Percentiles rank a stretch among this genome's conserved stretches.
Evolutionary conservation across 768 basidiomycete species (phyloP).

Genomic region (Phanerochaete carnosa): DNA sequence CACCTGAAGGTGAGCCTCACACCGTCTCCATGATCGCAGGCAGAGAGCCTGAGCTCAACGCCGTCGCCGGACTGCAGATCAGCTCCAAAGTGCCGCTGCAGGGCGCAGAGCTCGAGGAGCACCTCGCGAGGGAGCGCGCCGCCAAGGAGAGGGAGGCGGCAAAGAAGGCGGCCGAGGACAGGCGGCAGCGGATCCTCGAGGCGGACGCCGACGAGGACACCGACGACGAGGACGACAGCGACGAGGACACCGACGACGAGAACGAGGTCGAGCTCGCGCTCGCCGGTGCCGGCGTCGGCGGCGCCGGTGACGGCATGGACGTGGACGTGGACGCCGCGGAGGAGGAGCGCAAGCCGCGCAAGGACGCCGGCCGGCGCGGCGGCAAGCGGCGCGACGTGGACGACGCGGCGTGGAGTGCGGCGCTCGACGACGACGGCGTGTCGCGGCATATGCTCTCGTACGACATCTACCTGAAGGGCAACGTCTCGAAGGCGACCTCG

Average conservation of each 20-base stretch:
- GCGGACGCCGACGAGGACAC: constrained; percentile 84
- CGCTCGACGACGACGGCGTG: constrained; percentile 70
- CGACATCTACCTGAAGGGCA: constrained; percentile 97
- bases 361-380: constrained; percentile 39
- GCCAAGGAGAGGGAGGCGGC: constrained; percentile 83
- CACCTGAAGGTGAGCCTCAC: constrained; percentile 52
- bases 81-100: constrained; percentile 86
- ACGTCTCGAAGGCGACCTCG: constrained; percentile 79
- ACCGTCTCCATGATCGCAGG: neutral
- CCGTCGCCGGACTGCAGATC: constrained; percentile 49
- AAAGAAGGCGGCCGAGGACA: constrained; percentile 77
- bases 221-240: constrained; percentile 63
- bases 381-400: constrained; percentile 44
- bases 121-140: constrained; percentile 70
- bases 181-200: constrained; percentile 86
- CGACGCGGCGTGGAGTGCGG: constrained; percentile 55
- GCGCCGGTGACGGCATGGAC: neutral
- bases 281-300: too few relatives aligned
- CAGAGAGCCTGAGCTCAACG: too few relatives aligned
- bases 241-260: constrained; percentile 62
- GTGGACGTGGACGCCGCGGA: constrained; percentile 23
- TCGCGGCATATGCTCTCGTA: constrained; percentile 80
- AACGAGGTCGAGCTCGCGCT: constrained; percentile 47
- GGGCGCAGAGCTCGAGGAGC: constrained; percentile 83
- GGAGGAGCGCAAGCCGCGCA: constrained; percentile 47